Evolutionary conservation across 2,329 filamentous ascomycete species (phyloP).

Genomic region (Pseudopyrenochaeta lycopersici): DNA sequence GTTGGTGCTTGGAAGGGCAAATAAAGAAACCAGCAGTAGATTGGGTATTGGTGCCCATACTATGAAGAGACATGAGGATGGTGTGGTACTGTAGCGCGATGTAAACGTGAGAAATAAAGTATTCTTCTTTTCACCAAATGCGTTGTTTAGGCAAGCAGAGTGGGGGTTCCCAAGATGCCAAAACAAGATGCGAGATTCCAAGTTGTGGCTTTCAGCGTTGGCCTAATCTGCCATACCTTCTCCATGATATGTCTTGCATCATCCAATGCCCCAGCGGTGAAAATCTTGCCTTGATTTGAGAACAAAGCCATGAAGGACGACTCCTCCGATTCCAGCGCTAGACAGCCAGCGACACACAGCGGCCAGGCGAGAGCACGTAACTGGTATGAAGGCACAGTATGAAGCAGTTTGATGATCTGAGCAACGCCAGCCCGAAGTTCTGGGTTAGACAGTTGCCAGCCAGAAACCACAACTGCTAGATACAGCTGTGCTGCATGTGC

Average conservation of each 20-base stretch:
- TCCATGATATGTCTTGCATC: background rate
- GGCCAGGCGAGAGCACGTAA: conserved; percentile 23
- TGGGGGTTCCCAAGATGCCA: conserved; percentile 6
- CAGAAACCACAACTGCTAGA: conserved; percentile 7
- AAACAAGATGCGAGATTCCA: conserved; percentile 16
- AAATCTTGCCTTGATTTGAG: background rate
- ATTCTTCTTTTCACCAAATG: background rate
- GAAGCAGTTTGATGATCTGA: background rate
- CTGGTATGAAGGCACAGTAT: background rate
- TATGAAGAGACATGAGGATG: too few species aligned
- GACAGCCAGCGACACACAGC: conserved; percentile 20
- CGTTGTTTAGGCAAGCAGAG: conserved; percentile 12
- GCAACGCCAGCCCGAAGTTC: background rate
- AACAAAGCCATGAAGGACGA: conserved; percentile 3
- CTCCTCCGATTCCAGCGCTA: conserved; percentile 11
- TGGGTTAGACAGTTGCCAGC: conserved; percentile 14
- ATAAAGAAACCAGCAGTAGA: too few species aligned
- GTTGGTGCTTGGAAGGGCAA: conserved; percentile 10
- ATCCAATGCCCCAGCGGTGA: background rate
- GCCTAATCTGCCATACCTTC: background rate
- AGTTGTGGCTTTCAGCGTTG: background rate
- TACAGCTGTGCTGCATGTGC: conserved; percentile 18
- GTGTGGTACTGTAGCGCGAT: too few species aligned
- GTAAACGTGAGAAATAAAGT: too few species aligned
- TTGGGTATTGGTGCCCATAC: too few species aligned